Conservation (phyloP, 345 rosid genomes). For the Syzygium aromaticum region DNA sequence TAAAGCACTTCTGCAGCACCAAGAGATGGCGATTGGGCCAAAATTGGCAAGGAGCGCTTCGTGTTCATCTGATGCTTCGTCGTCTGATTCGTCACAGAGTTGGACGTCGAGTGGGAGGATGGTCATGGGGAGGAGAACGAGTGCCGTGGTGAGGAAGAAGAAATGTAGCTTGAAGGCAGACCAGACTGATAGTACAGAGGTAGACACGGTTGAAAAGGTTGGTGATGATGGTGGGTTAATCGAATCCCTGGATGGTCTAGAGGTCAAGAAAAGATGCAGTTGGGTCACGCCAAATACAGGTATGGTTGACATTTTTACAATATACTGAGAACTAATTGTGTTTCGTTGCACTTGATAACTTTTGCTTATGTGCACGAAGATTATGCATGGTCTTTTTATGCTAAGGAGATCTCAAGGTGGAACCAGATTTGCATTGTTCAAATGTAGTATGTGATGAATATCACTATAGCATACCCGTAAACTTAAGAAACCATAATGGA, state of each 20-base stretch:
- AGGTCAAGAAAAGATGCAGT: conserved; percentile 52
- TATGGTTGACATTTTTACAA: conserved; percentile 10
- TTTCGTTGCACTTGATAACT: background rate
- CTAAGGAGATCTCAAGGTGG: background rate
- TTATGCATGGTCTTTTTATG: background rate
- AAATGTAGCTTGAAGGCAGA: conserved; percentile 20
- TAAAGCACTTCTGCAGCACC: conserved; percentile 28
- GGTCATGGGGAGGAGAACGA: conserved; percentile 10
- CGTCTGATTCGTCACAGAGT: conserved; percentile 65
- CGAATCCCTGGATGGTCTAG: conserved; percentile 25
- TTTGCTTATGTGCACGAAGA: background rate
- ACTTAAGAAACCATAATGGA: background rate
- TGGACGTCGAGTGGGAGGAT: conserved; percentile 44
- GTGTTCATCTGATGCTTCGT: conserved; percentile 76
- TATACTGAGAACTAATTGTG: background rate
- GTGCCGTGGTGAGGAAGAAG: conserved; percentile 26
- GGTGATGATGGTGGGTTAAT: conserved; percentile 5
- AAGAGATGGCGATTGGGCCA: conserved; percentile 6
- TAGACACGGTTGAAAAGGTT: conserved; percentile 20
- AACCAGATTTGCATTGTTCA: background rate
- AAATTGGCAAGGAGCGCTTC: conserved; percentile 50
- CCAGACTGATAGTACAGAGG: conserved; percentile 16
- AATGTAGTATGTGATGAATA: background rate
- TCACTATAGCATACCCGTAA: background rate
- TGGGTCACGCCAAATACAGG: conserved; percentile 83